phyloP scores from a whole-genome alignment of 2,329 filamentous ascomycete genomes.

The Alternaria longipes region DNA sequence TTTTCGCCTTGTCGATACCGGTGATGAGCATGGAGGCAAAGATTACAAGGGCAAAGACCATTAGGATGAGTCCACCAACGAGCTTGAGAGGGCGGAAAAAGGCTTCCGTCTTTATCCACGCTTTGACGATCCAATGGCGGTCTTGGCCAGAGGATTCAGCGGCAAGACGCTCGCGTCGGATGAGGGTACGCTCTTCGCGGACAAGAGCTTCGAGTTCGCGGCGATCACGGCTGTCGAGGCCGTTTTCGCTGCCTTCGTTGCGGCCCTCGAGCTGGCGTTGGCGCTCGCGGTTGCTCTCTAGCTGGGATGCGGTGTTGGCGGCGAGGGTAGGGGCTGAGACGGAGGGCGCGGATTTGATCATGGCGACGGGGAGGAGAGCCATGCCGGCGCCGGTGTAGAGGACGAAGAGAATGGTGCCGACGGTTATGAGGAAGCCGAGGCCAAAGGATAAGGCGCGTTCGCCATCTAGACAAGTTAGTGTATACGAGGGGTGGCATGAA shows the following conservation, averaged over 20 bases:
- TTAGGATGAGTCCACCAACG: constrained; percentile 79
- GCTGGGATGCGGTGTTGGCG: constrained; percentile 78
- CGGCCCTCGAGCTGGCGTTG: constrained; percentile 91
- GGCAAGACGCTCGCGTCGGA: constrained; percentile 86
- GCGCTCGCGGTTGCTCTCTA: constrained; percentile 88
- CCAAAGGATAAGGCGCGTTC: constrained; percentile 93
- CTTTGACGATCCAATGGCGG: constrained; percentile 74
- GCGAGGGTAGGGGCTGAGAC: constrained; percentile 83
- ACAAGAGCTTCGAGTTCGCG: constrained; percentile 87
- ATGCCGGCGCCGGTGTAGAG: constrained; percentile 90
- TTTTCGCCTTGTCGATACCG: constrained; percentile 93
- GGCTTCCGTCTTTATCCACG: constrained; percentile 82
- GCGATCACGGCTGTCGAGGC: constrained; percentile 83
- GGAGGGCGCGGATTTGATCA: constrained; percentile 91
- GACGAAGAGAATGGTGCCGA: constrained; percentile 86
- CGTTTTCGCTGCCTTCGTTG: constrained; percentile 76
- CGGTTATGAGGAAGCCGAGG: constrained; percentile 84
- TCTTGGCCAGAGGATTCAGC: constrained; percentile 82
- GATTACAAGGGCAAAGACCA: constrained; percentile 77
- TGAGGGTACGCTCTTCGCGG: constrained; percentile 90
- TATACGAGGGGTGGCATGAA: background rate
- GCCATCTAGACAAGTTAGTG: constrained; percentile 65
- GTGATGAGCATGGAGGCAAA: constrained; percentile 96
- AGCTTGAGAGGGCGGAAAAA: constrained; percentile 90
- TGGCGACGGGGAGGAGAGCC: constrained; percentile 84